phyloP scores from a whole-genome alignment of 179 eudicot species.

The Actinidia arguta region DNA sequence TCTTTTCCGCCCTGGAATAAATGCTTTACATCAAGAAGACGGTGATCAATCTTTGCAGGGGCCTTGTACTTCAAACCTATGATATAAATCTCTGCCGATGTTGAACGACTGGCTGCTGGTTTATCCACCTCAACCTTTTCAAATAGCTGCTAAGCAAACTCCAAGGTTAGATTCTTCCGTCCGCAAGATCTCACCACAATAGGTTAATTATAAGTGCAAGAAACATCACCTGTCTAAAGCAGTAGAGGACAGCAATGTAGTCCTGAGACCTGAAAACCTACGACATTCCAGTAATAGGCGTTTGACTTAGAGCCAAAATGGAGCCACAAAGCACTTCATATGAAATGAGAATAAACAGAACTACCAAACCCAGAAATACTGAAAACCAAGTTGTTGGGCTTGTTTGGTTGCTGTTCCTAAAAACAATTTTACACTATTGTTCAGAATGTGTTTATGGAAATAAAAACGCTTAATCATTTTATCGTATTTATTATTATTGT shows the following conservation, averaged over 20 bases:
- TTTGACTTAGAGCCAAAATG: neutral
- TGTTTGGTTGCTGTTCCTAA: no score
- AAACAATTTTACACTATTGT: no score
- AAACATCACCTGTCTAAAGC: conserved; percentile 82
- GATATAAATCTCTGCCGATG: conserved; percentile 92
- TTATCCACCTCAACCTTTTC: conserved; percentile 95
- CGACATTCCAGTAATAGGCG: neutral
- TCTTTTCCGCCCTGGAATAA: conserved; percentile 81
- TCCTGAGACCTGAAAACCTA: conserved; percentile 98
- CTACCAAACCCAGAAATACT: neutral
- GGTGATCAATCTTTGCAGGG: conserved; percentile 96
- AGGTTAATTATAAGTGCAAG: neutral
- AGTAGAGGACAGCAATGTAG: conserved; percentile 87
- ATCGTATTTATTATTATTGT: no score
- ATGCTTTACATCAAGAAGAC: conserved; percentile 89
- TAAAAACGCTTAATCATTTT: no score
- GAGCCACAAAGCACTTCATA: conserved; percentile 12
- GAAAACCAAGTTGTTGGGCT: neutral
- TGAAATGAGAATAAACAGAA: neutral
- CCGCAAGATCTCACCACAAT: neutral
- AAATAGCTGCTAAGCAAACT: conserved; percentile 62
- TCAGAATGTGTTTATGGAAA: no score
- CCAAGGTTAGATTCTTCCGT: conserved; percentile 13
- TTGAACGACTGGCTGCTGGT: conserved; percentile 88
- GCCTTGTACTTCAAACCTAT: conserved; percentile 84